Evolutionary conservation across 208 protist genomes (phyloP), one percentile per base, ranked within the genome.

Genomic region (Trypanosoma brucei): DNA sequence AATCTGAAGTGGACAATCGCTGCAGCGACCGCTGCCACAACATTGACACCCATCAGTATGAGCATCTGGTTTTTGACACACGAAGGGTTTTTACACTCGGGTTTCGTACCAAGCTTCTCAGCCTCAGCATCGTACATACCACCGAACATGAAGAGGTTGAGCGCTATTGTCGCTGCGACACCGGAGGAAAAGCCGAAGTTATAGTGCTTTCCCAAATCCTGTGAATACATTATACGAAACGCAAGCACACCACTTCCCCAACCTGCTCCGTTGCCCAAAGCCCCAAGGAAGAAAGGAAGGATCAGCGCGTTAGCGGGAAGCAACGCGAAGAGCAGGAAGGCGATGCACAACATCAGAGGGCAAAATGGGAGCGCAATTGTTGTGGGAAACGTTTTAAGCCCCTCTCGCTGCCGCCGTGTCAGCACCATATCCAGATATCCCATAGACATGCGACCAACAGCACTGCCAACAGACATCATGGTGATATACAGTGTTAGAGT

Each of bases 91-190:
- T 82, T 75, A 73, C 82, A 89, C 30, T n/a, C 55, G 3, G 80
- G 82, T 2, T 55, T 35, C 13, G 62, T 72, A 1, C 55, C 54
- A 30, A 74, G 70, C 51, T 49, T 52, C 22, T 55, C 40, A 11
- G 74, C 81, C 55, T 83, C 70, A 36, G 66, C 66, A 59, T 89
- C 86, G 60, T 83, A 92, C 72, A 92, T 80, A 48, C 50, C 72
- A n/a, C 86, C 86, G 38, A 89, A 92, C 82, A 89, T 88, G 64
- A 89, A 85, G 51, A 72, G 79, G 63, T 92, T 92, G 22, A 92
- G 58, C 37, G 69, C 73, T 60, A 92, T 86, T 35, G 78, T 83
- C 63, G 78, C 76, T 50, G 86, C 73, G 48, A 89, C 75, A 56
- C 75, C 83, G 1, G 80, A 81, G 3, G 71, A 72, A 56, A 82